phyloP scores from a whole-genome alignment of 1,284 basidiomycete genomes.

The Irpex sp. region DNA sequence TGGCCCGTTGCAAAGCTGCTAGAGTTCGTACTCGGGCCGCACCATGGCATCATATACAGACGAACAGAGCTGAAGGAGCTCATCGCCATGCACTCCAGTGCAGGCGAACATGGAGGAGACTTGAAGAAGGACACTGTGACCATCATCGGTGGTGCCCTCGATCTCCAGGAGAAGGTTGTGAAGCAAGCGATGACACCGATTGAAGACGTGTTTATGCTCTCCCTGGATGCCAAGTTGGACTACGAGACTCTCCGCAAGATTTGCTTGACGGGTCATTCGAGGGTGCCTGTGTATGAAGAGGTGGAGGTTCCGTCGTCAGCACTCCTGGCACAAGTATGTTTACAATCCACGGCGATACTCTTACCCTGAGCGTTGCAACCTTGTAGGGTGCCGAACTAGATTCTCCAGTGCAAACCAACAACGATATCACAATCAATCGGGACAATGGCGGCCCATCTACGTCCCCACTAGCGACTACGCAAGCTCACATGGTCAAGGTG shows the following conservation, averaged over 20 bases:
- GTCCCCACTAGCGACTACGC: constrained; percentile 27
- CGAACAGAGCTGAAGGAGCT: constrained; percentile 76
- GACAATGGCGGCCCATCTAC: constrained; percentile 10
- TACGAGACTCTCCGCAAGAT: constrained; percentile 82
- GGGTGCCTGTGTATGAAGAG: constrained; percentile 81
- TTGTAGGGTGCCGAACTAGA: constrained; percentile 14
- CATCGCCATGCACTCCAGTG: constrained; percentile 74
- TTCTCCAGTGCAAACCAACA: constrained; percentile 1
- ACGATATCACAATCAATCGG: constrained; percentile 6
- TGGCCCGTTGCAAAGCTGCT: constrained; percentile 85
- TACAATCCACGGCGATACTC: neutral
- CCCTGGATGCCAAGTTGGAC: constrained; percentile 83
- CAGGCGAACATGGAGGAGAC: constrained; percentile 69
- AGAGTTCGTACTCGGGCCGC: constrained; percentile 69
- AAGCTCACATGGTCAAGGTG: constrained; percentile 47
- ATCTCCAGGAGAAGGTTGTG: constrained; percentile 70
- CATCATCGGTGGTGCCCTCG: constrained; percentile 82
- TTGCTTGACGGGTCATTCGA: constrained; percentile 84
- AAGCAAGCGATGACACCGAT: constrained; percentile 85
- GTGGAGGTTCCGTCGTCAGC: constrained; percentile 63
- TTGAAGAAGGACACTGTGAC: constrained; percentile 79
- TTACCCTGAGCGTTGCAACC: neutral
- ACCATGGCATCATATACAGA: constrained; percentile 70
- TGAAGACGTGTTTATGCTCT: constrained; percentile 84
- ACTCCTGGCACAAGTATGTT: constrained; percentile 26